Evolutionary conservation across 78 protist genomes (phyloP).

Genomic region (Capsaspora owczarzaki): DNA sequence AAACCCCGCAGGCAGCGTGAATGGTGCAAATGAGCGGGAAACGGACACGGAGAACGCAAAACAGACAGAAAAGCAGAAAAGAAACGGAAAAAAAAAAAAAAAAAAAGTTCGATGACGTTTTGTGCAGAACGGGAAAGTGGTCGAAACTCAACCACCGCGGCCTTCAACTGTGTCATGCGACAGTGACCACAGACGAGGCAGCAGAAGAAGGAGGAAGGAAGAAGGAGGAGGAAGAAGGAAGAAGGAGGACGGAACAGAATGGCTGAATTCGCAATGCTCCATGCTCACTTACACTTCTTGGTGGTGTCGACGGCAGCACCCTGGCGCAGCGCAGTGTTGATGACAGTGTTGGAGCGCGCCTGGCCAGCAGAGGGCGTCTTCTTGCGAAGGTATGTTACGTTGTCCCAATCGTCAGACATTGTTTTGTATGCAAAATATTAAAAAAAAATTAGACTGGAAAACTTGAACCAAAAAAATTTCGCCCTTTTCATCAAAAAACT

Average conservation of each 20-base stretch:
- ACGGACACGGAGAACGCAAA: too few species aligned
- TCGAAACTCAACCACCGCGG: background rate
- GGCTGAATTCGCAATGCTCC: too few species aligned
- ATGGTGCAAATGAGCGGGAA: too few species aligned
- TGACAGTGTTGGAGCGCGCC: background rate
- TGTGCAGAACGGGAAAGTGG: background rate
- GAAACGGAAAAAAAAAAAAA: too few species aligned
- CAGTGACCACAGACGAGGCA: background rate
- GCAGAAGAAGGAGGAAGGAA: too few species aligned
- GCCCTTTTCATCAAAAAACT: too few species aligned
- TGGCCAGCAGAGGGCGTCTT: slow-evolving; percentile 4
- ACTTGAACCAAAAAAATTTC: too few species aligned
- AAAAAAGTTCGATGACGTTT: too few species aligned
- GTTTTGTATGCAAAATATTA: background rate
- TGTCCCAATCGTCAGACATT: slow-evolving; percentile 27
- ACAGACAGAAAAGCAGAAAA: too few species aligned
- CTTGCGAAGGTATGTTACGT: slow-evolving; percentile 11
- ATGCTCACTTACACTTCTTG: slow-evolving; percentile 13
- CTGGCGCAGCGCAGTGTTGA: slow-evolving; percentile 13
- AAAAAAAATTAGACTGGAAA: background rate
- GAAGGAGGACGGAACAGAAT: too few species aligned
- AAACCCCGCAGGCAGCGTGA: too few species aligned
- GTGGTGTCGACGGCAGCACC: slow-evolving; percentile 24
- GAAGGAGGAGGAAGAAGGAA: too few species aligned
- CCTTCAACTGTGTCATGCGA: background rate